Evolutionary conservation across 345 rosid genomes (phyloP).

Genomic region (Euphorbia pulcherrima): DNA sequence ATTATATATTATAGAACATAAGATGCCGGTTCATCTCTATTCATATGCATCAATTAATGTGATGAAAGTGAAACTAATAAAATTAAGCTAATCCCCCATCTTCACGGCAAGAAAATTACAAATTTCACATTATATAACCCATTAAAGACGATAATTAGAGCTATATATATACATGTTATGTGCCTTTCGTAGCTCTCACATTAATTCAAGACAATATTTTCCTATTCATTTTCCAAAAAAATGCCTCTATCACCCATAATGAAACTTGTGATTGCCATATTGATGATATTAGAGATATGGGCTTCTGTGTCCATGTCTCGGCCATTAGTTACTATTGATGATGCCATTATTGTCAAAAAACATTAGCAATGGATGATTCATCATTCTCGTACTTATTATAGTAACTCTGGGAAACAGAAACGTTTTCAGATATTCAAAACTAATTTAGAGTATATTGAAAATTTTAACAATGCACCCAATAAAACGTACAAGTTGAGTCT

Average conservation of each 20-base stretch:
- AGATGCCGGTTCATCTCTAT: no score
- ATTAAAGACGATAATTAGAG: no score
- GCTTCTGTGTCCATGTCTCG: neutral
- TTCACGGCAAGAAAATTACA: no score
- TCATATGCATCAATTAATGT: no score
- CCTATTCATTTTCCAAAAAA: neutral
- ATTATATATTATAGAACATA: no score
- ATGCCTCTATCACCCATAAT: neutral
- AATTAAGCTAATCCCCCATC: no score
- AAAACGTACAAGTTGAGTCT: neutral
- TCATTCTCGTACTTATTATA: constrained; percentile 9
- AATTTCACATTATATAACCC: no score
- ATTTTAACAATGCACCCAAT: constrained; percentile 4
- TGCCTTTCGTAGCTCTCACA: neutral
- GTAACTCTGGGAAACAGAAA: constrained; percentile 17
- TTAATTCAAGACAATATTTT: neutral
- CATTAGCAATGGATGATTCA: constrained; percentile 25
- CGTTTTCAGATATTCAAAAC: constrained; percentile 24
- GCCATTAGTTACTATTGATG: neutral
- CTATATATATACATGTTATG: neutral
- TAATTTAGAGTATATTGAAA: constrained; percentile 16
- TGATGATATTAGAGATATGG: constrained; percentile 1
- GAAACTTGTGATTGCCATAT: neutral
- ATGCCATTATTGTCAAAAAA: constrained; percentile 11
- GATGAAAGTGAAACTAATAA: no score